A percentile compares a stretch with the other conserved stretches of the same genome.
Conservation (phyloP, 2,329 filamentous ascomycete species). For the Aspergillus ochraceoroseus region DNA sequence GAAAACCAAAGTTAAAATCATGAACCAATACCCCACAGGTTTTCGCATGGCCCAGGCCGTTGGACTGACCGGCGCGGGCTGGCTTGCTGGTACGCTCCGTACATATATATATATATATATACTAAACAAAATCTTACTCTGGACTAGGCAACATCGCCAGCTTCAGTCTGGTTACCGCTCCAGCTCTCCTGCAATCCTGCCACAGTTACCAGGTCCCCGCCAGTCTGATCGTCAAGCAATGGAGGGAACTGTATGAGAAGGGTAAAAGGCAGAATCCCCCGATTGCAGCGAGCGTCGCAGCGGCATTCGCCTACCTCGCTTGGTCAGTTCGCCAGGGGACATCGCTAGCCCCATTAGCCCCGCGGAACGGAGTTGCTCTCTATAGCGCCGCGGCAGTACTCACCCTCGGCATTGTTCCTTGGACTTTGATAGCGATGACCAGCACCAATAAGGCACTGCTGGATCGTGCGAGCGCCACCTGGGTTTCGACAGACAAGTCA, state of each 20-base stretch:
- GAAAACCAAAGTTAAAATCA: no score
- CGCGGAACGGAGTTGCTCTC: conserved; percentile 13
- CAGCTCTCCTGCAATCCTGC: conserved; percentile 24
- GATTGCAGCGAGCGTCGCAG: conserved; percentile 21
- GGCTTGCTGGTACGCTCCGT: conserved; percentile 26
- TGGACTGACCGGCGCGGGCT: conserved; percentile 30
- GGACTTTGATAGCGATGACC: conserved; percentile 29
- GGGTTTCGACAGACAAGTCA: conserved; percentile 13
- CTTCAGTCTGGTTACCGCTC: conserved; percentile 25
- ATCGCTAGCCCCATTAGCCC: conserved; percentile 14
- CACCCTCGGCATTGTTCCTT: conserved; percentile 33
- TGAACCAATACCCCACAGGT: conserved; percentile 20
- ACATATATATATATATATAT: no score
- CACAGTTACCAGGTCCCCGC: conserved; percentile 10
- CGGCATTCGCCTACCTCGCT: conserved; percentile 29
- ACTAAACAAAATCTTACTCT: no score
- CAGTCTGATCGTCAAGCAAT: conserved; percentile 17
- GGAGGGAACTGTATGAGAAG: conserved; percentile 20
- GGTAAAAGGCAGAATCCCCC: conserved; percentile 27
- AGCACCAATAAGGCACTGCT: conserved; percentile 28
- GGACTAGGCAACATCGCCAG: conserved; percentile 22
- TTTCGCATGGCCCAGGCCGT: conserved; percentile 28
- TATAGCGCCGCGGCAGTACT: conserved; percentile 30
- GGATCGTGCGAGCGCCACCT: conserved; percentile 17
- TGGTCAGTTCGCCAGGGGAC: conserved; percentile 22